Evolutionary conservation across 1,284 basidiomycete genomes (phyloP), one percentile per base, ranked within the genome.

Genomic region (Sanghuangporus weigelae): DNA sequence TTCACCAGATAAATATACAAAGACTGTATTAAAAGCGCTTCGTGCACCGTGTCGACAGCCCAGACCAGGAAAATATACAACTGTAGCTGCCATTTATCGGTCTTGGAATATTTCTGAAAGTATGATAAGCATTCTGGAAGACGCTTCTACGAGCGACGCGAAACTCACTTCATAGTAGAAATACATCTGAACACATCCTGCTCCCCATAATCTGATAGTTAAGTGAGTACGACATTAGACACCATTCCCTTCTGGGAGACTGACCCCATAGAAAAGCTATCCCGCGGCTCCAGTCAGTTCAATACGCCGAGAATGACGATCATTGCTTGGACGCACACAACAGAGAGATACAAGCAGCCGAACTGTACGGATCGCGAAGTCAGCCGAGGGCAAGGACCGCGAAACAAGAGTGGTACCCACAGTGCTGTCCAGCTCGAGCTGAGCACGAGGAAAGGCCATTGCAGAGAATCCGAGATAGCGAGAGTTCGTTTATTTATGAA

Each of bases 1-100:
- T 39, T 57, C n/a, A 65, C 48, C 35, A 65, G 42, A 44, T 65
- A 65, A 7, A 51, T 58, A 38, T 65, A 65, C 35, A 51, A 23
- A 7, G 54, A 44, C 48, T 65, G 51, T 38, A 53, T 51, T 10
- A 65, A 39, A 50, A 65, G 54, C 5, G 46, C 55, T 38, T 62
- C 54, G 40, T 65, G 63, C 7, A 40, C 46, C n/a, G 61, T 63
- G 39, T 65, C 63, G 21, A 65, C 49, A 7, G 31, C 36, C 59
- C 63, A 62, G 6, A 36, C 38, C 12, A 53, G n/a, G 26, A 64
- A 16, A 26, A 61, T 38, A 31, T 49, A 60, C 14, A 60, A 10
- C 23, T 39, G 53, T 4, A 60, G 31, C 21, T 14, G 31, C 26
- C 46, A 40, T 21, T 50, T 60, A 14, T 60, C 59, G 11, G 44